Evolutionary conservation across 148 eudicot species (phyloP).

Genomic region (Oxyria digyna): DNA sequence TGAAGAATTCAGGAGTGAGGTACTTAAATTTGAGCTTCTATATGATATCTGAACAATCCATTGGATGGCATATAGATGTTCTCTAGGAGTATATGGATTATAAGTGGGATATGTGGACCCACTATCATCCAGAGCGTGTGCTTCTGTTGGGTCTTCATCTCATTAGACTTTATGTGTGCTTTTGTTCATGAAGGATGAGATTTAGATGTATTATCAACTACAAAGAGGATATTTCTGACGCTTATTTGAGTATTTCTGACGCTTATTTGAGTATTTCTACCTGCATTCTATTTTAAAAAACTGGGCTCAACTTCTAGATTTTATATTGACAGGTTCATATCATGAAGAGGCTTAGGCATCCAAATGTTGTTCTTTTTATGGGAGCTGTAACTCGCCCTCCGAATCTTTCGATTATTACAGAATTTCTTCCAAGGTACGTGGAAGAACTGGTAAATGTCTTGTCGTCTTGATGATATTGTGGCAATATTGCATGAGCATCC

Average conservation of each 20-base stretch:
- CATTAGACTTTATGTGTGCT: neutral
- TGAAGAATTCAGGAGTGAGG: conserved; percentile 88
- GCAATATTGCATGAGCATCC: neutral
- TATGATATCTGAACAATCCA: neutral
- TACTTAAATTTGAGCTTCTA: conserved; percentile 12
- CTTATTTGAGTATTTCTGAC: neutral
- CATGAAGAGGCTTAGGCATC: conserved; percentile 86
- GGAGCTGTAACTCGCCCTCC: conserved; percentile 97
- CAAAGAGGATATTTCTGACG: neutral
- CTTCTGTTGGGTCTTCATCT: neutral
- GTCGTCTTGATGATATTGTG: neutral
- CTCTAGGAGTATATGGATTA: neutral
- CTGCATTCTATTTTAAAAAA: neutral
- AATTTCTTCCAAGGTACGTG: conserved; percentile 92
- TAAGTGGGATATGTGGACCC: neutral
- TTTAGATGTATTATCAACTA: neutral
- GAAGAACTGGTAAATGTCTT: neutral
- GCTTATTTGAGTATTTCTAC: neutral
- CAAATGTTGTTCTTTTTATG: conserved; percentile 95
- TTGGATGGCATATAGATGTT: neutral
- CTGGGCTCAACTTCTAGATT: neutral
- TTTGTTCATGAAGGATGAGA: conserved; percentile 3
- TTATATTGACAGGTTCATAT: conserved; percentile 40
- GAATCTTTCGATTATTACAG: conserved; percentile 86
- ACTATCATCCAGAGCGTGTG: neutral